Evolutionary conservation across 768 basidiomycete species (phyloP).

Genomic region (Mycena filopes): DNA sequence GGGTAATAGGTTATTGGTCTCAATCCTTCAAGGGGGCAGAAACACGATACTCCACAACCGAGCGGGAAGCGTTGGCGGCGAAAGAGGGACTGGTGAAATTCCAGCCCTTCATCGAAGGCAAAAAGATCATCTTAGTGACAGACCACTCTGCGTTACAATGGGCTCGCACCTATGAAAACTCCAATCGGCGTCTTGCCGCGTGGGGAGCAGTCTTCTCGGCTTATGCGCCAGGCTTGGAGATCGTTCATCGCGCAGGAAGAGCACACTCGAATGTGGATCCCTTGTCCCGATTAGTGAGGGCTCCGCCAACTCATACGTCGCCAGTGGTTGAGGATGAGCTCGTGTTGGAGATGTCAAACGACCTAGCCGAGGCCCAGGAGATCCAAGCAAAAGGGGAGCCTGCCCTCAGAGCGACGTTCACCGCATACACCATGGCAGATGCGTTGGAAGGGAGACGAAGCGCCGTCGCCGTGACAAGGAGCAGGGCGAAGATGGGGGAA

Average conservation of each 20-base stretch:
- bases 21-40: no score
- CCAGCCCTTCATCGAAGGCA: conserved; percentile 43
- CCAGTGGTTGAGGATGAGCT: neutral
- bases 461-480: neutral
- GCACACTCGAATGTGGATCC: conserved; percentile 17
- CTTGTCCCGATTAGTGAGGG: neutral
- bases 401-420: neutral
- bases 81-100: conserved; percentile 33
- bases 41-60: neutral
- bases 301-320: neutral
- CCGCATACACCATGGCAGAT: neutral
- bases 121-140: conserved; percentile 28
- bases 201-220: conserved; percentile 40
- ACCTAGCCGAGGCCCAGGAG: neutral
- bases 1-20: no score
- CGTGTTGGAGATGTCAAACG: neutral
- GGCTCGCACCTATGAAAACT: conserved; percentile 17
- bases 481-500: neutral
- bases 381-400: neutral
- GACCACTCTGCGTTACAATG: conserved; percentile 1
- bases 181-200: conserved; percentile 26
- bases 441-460: neutral
- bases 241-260: conserved; percentile 9
- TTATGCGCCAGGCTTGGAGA: conserved; percentile 2
- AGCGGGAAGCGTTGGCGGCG: neutral